Conservation (phyloP, 192 early-diverging fungal species). For the Podila minutissima region DNA sequence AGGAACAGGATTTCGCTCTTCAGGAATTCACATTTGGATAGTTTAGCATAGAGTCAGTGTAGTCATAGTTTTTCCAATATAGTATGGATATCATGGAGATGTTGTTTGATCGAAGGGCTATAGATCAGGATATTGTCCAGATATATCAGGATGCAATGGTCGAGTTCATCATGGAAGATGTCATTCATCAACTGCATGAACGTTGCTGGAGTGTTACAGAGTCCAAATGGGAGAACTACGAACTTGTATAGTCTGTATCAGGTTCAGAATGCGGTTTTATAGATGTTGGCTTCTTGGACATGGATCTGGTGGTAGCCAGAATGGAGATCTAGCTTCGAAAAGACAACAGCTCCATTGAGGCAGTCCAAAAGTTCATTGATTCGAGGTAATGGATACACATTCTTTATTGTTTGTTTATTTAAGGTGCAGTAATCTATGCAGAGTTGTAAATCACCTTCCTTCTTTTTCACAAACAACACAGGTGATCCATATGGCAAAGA, state of each 20-base stretch:
- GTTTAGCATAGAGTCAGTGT: constrained; percentile 15
- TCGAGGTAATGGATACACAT: constrained; percentile 60
- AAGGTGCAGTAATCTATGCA: constrained; percentile 65
- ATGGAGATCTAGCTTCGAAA: constrained; percentile 57
- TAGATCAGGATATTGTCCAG: constrained; percentile 24
- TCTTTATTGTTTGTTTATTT: constrained; percentile 58
- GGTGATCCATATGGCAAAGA: constrained; percentile 50
- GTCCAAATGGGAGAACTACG: constrained; percentile 67
- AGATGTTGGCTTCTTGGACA: constrained; percentile 32
- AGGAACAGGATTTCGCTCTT: constrained; percentile 19
- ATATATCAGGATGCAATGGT: constrained; percentile 3
- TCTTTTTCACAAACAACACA: constrained; percentile 60
- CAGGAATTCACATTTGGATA: constrained; percentile 26
- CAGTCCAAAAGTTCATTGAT: constrained; percentile 59
- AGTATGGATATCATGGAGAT: constrained; percentile 11
- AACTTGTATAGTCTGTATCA: constrained; percentile 58
- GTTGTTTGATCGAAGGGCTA: constrained; percentile 17
- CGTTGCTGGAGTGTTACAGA: constrained; percentile 66
- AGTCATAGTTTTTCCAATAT: constrained; percentile 25
- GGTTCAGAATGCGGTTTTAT: constrained; percentile 42
- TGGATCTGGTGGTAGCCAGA: constrained; percentile 57
- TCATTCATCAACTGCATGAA: constrained; percentile 57
- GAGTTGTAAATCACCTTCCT: constrained; percentile 55
- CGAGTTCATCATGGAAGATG: constrained; percentile 43
- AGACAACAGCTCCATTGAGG: constrained; percentile 33